Conservation (phyloP, 2,329 filamentous ascomycete species). For the Ophiostoma novo-ulmi region DNA sequence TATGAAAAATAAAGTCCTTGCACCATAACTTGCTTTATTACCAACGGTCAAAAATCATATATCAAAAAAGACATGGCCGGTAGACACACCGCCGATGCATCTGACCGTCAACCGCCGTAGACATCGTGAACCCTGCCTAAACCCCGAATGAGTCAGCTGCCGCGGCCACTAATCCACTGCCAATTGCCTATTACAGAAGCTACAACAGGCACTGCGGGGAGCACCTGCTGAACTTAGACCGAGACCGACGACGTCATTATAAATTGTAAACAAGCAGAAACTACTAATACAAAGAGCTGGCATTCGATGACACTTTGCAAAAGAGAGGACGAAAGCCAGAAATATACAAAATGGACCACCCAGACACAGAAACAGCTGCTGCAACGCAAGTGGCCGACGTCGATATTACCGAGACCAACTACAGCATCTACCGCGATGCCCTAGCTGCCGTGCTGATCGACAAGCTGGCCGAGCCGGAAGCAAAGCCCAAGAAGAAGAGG, state of each 20-base stretch:
- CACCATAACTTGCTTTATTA: no score
- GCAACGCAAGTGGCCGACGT: conserved; percentile 16
- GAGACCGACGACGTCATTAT: background rate
- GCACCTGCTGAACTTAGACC: background rate
- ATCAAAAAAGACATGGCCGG: background rate
- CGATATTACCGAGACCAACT: conserved; percentile 44
- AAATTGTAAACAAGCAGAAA: background rate
- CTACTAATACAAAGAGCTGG: background rate
- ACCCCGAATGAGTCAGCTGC: background rate
- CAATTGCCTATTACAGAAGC: background rate
- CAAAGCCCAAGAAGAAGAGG: conserved; percentile 14
- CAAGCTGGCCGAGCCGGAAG: conserved; percentile 43
- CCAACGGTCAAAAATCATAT: no score
- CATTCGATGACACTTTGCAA: background rate
- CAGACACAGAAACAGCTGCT: background rate
- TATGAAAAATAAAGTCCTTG: no score
- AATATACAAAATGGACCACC: background rate
- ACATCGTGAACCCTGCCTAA: background rate
- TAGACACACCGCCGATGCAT: background rate
- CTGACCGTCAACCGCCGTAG: background rate
- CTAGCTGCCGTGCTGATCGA: conserved; percentile 65
- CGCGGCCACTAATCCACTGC: background rate
- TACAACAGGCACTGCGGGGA: background rate
- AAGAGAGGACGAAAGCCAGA: background rate
- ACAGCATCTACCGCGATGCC: conserved; percentile 67